Evolutionary conservation across 345 rosid species (phyloP).

Genomic region (Draba incana): DNA sequence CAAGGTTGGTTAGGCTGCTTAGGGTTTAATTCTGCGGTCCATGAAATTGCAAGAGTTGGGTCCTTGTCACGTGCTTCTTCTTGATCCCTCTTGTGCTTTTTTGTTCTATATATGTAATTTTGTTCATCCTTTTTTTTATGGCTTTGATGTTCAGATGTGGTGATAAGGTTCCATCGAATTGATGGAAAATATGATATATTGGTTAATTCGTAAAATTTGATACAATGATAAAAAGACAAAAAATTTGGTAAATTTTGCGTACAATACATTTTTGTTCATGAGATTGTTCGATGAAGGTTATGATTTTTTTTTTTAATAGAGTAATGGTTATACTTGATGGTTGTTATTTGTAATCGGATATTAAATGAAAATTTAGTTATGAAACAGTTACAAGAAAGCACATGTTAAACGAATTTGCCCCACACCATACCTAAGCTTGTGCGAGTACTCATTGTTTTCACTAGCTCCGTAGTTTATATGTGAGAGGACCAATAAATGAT

Average conservation of each 20-base stretch:
- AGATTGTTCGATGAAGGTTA: conserved; percentile 4
- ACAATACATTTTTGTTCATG: not conserved
- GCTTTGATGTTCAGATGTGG: conserved; percentile 37
- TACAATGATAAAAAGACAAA: not conserved
- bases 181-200: conserved; percentile 30
- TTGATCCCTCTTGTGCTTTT: conserved; percentile 26
- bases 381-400: not conserved
- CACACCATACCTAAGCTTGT: conserved; percentile 27
- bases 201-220: conserved; percentile 18
- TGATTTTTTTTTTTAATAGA: not conserved
- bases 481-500: not conserved
- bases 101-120: not conserved
- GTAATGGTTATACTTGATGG: not conserved
- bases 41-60: conserved; percentile 71
- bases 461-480: not conserved
- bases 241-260: conserved; percentile 14
- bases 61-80: conserved; percentile 66
- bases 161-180: conserved; percentile 15
- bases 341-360: not conserved
- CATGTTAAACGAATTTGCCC: not conserved
- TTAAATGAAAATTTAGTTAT: not conserved
- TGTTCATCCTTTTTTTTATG: conserved; percentile 16
- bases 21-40: conserved; percentile 72
- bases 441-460: conserved; percentile 26
- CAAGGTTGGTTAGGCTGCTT: conserved; percentile 88